Evolutionary conservation across 306 rosid species (phyloP), one percentile per base, ranked within the genome.

Genomic region (Canavalia ensiformis): DNA sequence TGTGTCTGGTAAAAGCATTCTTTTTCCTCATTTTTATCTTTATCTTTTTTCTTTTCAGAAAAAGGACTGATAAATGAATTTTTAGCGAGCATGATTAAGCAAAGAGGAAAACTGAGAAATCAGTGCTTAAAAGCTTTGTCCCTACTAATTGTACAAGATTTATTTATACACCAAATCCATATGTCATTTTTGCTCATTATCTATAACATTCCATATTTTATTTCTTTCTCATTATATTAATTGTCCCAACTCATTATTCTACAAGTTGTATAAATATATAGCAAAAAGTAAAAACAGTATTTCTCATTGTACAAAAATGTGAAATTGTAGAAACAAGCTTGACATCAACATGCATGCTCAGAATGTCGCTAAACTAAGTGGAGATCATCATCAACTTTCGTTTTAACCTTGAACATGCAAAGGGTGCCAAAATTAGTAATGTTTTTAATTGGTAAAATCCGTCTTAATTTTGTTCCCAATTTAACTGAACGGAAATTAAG

Each of bases 1-100:
- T 49, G 2, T 82, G 67, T 50, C 82, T 50, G 9, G 62, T 77
- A 42, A 70, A 69, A 64, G 29, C 42, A 45, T n/a, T 37, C 33
- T 33, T 44, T n/a, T 7, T 2, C 12, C 28, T 62, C 0, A 64
- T 8, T 29, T 42, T 8, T 30, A 39, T 41, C 52, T 55, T 10
- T 69, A 5, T 50, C 13, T 1, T 64, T 30, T 58, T 13, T 76
- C 6, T 18, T 2, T 33, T 60, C 4, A 29, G 18, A 18, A 33
- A 31, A 18, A 9, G 57, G 62, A 13, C 31, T 46, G 30, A 5
- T 57, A 0, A 45, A 45, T 5, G 5, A 68, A 4, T 9, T 56
- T 52, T 57, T 10, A 4, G 13, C 7, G 66, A 39, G 51, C n/a
- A 37, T 0, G 28, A 55, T 25, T 55, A 4, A 29, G 45, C 0